Evolutionary conservation across 306 rosid species (phyloP).

Genomic region (Rosa chinensis): DNA sequence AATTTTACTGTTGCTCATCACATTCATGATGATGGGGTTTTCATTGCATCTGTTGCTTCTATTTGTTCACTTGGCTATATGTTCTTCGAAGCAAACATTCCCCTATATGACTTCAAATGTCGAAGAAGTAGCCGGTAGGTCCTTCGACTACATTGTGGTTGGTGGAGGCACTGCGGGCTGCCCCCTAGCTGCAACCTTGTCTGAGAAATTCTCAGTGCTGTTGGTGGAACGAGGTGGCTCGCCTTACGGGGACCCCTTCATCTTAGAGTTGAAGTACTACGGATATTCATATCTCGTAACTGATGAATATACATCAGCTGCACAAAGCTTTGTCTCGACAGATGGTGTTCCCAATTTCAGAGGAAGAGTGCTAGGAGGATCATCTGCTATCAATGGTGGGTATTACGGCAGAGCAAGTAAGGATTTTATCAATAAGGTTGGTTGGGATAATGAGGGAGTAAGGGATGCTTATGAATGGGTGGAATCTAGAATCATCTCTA

Average conservation of each 20-base stretch:
- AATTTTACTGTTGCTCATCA: too few relatives aligned
- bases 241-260: conserved; percentile 59
- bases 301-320: conserved; percentile 50
- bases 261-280: conserved; percentile 46
- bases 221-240: conserved; percentile 69
- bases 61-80: conserved; percentile 20
- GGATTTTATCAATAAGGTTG: conserved; percentile 45
- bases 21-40: too few relatives aligned
- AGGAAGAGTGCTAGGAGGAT: too few relatives aligned
- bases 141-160: conserved; percentile 54
- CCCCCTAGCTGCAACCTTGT: conserved; percentile 67
- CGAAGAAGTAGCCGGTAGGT: conserved; percentile 56
- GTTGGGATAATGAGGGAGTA: conserved; percentile 59
- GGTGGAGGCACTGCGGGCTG: conserved; percentile 39
- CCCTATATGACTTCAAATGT: conserved; percentile 67
- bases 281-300: conserved; percentile 53
- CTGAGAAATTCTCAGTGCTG: conserved; percentile 60
- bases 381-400: conserved; percentile 57
- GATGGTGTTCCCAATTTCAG: conserved; percentile 40
- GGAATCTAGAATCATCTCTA: conserved; percentile 61
- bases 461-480: conserved; percentile 65
- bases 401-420: conserved; percentile 73
- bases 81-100: conserved; percentile 38
- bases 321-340: conserved; percentile 62
- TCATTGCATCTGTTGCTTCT: too few relatives aligned